Base-by-base conservation (phyloP, 2,329 filamentous ascomycete species). In the Blumeriella jaapii region DNA sequence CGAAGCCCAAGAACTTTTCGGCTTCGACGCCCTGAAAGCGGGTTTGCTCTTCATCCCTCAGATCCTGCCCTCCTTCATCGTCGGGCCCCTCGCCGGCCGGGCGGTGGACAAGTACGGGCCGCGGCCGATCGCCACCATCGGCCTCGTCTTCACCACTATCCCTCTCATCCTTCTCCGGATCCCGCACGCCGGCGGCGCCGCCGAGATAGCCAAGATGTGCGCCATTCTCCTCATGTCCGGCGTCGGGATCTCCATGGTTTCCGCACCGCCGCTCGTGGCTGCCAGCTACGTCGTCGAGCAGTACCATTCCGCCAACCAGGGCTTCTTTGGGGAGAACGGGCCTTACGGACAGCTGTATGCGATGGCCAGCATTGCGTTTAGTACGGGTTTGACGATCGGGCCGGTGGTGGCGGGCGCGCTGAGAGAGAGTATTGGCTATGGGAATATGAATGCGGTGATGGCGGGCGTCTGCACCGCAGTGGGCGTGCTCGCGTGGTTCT, bases 341-440 rank as follows among this genome's bases (percentile, higher is more conserved):
- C 74, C 74, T 0, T 78, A 78, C 49, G 74, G 74, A 2, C 76
- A 80, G 54, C 60, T 79, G 0, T 81, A 78, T 51, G 74, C 70
- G 2, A 58, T 80, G 39, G 76, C 72, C 46, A 72, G 67, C n/a
- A 67, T 78, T 61, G 63, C 73, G 1, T 79, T 75, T 52, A 69
- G 67, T 40, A 56, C 61, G 0, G 76, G 77, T 0, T 55, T 79
- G 33, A 68, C 73, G 0, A 34, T 77, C 5, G 77, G 77, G 0
- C 76, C 76, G 0, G 50, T 77, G 10, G 52, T 73, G 31, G 68
- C 65, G 6, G 74, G 74, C 0, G 50, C 49, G 7, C 46, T 75
- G 44, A 68, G 63, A 44, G 61, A 69, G 25, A 51, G 40, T 1
- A 59, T 74, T 39, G 69, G 71, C 0, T 75, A 72, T 50, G 69